phyloP scores from a whole-genome alignment of 306 rosid genomes.

The Bauhinia variegata region DNA sequence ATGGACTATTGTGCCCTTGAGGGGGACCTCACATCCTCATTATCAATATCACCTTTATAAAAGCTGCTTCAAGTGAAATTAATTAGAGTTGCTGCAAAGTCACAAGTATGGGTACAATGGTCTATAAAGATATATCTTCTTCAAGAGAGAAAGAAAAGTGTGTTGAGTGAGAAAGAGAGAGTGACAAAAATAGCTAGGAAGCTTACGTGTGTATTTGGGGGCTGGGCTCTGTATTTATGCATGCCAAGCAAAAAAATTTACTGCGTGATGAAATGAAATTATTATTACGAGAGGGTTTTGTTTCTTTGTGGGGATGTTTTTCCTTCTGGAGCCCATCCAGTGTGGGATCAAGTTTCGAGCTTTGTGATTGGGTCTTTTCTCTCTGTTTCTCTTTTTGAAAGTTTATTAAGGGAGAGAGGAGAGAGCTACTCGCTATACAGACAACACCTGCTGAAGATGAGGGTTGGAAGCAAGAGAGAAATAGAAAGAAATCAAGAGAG shows the following conservation, averaged over 20 bases:
- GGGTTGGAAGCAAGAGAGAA: slow-evolving; percentile 51
- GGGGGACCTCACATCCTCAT: slow-evolving; percentile 81
- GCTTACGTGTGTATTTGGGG: slow-evolving; percentile 61
- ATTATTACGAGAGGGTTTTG: slow-evolving; percentile 66
- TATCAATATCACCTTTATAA: slow-evolving; percentile 75
- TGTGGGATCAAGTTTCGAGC: slow-evolving; percentile 91
- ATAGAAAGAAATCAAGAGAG: too few species aligned
- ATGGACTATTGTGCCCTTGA: slow-evolving; percentile 82
- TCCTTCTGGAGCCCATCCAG: slow-evolving; percentile 75
- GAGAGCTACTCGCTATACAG: too few species aligned
- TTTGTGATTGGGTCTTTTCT: slow-evolving; percentile 63
- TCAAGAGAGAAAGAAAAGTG: too few species aligned
- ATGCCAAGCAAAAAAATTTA: slow-evolving; percentile 60
- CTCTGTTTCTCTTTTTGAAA: slow-evolving; percentile 45
- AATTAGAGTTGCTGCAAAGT: slow-evolving; percentile 39
- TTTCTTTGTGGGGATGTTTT: slow-evolving; percentile 79
- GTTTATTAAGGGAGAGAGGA: slow-evolving; percentile 63
- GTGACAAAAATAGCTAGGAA: slow-evolving; percentile 40
- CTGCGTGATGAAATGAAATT: slow-evolving; percentile 59
- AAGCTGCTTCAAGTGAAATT: slow-evolving; percentile 74
- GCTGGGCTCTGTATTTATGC: slow-evolving; percentile 80
- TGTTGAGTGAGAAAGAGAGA: too few species aligned
- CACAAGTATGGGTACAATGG: slow-evolving; percentile 56
- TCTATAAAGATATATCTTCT: slow-evolving; percentile 33
- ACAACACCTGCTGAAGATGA: slow-evolving; percentile 62